A percentile compares a stretch with the other conserved stretches of the same genome.
phyloP scores from a whole-genome alignment of 176 grass and related monocot genomes.

The Oropetium thomaeum region DNA sequence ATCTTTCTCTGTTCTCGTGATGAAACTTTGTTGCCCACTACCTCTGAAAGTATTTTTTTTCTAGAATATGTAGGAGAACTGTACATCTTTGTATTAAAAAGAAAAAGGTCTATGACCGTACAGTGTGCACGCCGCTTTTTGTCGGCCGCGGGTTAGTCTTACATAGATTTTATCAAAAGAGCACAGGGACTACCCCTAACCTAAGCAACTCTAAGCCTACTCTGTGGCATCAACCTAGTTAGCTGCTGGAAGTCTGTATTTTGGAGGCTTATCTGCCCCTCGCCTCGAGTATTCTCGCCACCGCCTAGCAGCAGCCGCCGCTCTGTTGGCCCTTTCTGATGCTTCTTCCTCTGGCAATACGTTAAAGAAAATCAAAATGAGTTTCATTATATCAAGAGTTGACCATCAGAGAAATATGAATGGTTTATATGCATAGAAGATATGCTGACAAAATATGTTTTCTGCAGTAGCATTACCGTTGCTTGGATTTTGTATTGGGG shows the following conservation, averaged over 20 bases:
- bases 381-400: not conserved
- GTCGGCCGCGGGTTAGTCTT: too few species aligned
- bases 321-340: constrained; percentile 67
- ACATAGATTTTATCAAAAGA: too few species aligned
- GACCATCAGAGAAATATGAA: not conserved
- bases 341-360: constrained; percentile 49
- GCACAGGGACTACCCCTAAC: too few species aligned
- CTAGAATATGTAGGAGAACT: too few species aligned
- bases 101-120: too few species aligned
- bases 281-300: constrained; percentile 92
- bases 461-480: constrained; percentile 39
- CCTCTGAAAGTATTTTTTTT: constrained; percentile 68
- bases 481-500: constrained; percentile 36
- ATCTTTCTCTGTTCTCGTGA: not conserved
- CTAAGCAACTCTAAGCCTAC: too few species aligned
- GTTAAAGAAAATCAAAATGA: not conserved
- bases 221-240: too few species aligned
- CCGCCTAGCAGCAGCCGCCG: constrained; percentile 64
- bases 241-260: constrained; percentile 79
- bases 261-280: constrained; percentile 44
- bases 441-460: not conserved
- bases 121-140: too few species aligned
- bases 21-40: constrained; percentile 58
- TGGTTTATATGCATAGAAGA: not conserved
- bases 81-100: too few species aligned